Evolutionary conservation across 1,139 yeast species (phyloP).

Genomic region (Saccharomyces hybrid): DNA sequence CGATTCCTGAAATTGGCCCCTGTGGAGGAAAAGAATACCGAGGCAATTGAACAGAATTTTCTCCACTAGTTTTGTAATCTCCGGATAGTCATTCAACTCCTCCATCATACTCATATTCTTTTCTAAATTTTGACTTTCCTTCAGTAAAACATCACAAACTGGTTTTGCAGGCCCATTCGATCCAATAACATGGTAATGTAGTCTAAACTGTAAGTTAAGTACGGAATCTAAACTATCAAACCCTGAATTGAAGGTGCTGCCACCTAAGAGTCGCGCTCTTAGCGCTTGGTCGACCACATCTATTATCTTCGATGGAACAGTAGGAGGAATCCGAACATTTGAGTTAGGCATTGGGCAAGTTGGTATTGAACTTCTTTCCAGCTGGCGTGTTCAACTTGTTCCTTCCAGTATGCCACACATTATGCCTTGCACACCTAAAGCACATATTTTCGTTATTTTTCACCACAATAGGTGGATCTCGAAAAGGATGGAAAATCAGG

Average conservation of each 20-base stretch:
- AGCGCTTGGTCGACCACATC: conserved; percentile 16
- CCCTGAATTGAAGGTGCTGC: conserved; percentile 20
- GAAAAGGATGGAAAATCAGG: not conserved
- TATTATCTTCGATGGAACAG: not conserved
- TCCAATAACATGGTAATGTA: conserved; percentile 24
- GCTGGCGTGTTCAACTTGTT: not conserved
- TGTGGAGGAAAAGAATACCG: conserved; percentile 17
- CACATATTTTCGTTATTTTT: not conserved
- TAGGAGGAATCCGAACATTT: not conserved
- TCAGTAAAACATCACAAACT: conserved; percentile 18
- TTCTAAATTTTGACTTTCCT: conserved; percentile 18
- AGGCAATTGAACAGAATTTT: conserved; percentile 19
- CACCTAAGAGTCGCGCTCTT: conserved; percentile 23
- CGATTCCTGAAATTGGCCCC: conserved; percentile 11
- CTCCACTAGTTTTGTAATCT: conserved; percentile 8
- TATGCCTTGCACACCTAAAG: not conserved
- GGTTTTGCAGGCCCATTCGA: conserved; percentile 2
- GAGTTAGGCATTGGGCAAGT: not conserved
- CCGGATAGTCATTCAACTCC: conserved; percentile 6
- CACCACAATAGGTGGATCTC: not conserved
- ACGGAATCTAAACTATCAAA: conserved; percentile 18
- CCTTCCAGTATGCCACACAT: not conserved
- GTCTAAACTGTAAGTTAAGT: conserved; percentile 24
- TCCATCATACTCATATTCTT: conserved; percentile 7
- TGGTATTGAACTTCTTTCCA: not conserved